These are phyloP conservation scores for Pilaira anomala DNA, from an alignment of 192 early-diverging fungal species.

Conservation along the genomic window DNA sequence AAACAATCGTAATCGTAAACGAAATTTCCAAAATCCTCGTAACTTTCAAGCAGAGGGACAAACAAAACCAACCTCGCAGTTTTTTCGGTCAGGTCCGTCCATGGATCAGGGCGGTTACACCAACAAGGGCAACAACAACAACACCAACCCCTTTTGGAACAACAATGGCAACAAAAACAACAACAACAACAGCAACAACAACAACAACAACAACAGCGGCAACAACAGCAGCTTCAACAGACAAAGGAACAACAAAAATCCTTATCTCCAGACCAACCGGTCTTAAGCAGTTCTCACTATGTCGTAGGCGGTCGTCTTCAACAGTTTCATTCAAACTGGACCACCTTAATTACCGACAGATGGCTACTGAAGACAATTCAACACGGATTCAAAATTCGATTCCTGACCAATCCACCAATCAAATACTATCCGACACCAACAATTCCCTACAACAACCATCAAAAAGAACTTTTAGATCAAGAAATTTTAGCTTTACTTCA, in stretches of 20 bases:
- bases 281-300: neutral
- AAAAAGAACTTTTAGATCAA: neutral
- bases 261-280: neutral
- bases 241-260: neutral
- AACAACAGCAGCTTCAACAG: neutral
- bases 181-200: conserved; percentile 4
- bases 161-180: neutral
- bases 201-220: neutral
- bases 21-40: too few relatives aligned
- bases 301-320: neutral
- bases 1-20: too few relatives aligned
- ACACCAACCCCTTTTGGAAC: neutral
- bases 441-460: conserved; percentile 9
- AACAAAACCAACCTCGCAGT: neutral
- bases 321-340: neutral
- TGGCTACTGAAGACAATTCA: neutral
- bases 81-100: conserved; percentile 19
- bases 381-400: neutral
- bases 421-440: neutral
- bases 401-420: neutral
- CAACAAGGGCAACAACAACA: conserved; percentile 5
- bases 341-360: neutral
- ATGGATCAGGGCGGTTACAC: conserved; percentile 8
- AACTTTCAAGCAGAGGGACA: neutral
- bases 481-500: neutral